Evolutionary conservation across 805 yeast genomes (phyloP).

Genomic region (Yarrowia osloensis): DNA sequence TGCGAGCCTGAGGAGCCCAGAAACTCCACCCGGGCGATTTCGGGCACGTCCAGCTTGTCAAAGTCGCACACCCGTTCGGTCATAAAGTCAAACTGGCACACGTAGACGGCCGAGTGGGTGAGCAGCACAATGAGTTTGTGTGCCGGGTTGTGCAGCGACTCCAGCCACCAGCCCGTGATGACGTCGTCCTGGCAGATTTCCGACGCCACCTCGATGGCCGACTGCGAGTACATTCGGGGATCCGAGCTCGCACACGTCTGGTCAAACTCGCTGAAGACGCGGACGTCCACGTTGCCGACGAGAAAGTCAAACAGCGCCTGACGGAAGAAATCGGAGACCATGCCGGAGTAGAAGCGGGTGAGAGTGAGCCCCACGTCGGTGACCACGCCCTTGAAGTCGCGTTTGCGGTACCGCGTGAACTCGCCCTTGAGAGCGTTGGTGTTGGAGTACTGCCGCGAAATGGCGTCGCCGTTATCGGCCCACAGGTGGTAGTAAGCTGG

Average conservation of each 20-base stretch:
- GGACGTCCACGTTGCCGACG: slow-evolving; percentile 44
- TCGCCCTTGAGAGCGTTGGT: slow-evolving; percentile 58
- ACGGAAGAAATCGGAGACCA: slow-evolving; percentile 49
- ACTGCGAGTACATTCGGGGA: slow-evolving; percentile 38
- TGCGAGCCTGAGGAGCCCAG: slow-evolving; percentile 11
- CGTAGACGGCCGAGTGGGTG: slow-evolving; percentile 37
- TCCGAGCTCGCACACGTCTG: slow-evolving; percentile 40
- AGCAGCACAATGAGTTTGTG: slow-evolving; percentile 39
- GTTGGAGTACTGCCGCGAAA: slow-evolving; percentile 62
- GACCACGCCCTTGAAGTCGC: slow-evolving; percentile 48
- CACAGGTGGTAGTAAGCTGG: slow-evolving; percentile 47
- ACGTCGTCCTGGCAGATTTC: slow-evolving; percentile 39
- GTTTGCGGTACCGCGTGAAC: slow-evolving; percentile 48
- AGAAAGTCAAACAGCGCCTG: slow-evolving; percentile 50
- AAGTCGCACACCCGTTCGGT: slow-evolving; percentile 36
- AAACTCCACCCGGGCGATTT: neutral
- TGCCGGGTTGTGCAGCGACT: slow-evolving; percentile 36
- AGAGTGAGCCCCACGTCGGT: slow-evolving; percentile 49
- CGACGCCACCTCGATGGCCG: slow-evolving; percentile 37
- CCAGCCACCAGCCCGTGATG: slow-evolving; percentile 45
- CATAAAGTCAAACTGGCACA: slow-evolving; percentile 37
- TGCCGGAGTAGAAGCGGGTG: slow-evolving; percentile 49
- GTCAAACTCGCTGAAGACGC: slow-evolving; percentile 49
- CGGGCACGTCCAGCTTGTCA: neutral
- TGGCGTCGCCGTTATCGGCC: slow-evolving; percentile 73